phyloP scores from a whole-genome alignment of 1,284 basidiomycete genomes.

The Sporisorium exsertum region DNA sequence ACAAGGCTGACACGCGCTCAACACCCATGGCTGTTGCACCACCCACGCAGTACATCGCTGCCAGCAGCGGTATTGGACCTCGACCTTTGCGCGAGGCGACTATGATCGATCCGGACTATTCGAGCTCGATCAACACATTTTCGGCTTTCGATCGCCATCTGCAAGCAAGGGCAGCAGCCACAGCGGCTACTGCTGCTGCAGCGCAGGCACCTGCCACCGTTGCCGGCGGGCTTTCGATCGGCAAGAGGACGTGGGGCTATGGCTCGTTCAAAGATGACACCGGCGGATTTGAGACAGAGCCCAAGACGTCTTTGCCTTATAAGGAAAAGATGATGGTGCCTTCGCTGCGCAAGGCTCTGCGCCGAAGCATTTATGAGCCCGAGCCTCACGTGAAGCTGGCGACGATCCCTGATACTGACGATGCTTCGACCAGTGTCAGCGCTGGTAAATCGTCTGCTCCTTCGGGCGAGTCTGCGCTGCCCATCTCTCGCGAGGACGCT shows the following conservation, averaged over 20 bases:
- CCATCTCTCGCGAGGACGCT: conserved; percentile 3
- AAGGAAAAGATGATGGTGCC: conserved; percentile 67
- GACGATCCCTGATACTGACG: conserved; percentile 44
- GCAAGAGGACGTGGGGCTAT: conserved; percentile 46
- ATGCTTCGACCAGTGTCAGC: conserved; percentile 30
- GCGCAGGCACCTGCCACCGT: not conserved
- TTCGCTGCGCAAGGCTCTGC: conserved; percentile 59
- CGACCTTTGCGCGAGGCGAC: conserved; percentile 40
- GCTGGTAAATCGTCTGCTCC: conserved; percentile 5
- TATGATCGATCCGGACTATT: conserved; percentile 42
- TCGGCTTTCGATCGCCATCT: conserved; percentile 36
- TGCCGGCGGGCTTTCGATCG: conserved; percentile 29
- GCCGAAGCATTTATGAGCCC: conserved; percentile 41
- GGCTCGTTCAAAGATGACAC: conserved; percentile 48
- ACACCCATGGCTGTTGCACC: conserved; percentile 51
- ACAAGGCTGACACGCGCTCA: conserved; percentile 28
- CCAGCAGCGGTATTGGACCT: conserved; percentile 42
- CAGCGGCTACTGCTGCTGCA: not conserved
- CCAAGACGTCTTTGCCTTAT: conserved; percentile 67
- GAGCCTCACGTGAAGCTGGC: conserved; percentile 35
- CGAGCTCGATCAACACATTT: conserved; percentile 22
- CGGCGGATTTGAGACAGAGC: conserved; percentile 63
- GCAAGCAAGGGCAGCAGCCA: conserved; percentile 14
- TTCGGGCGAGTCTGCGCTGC: not conserved
- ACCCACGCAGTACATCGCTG: conserved; percentile 41